Conservation (phyloP, 352 stramenopile species). For the Plasmopara muralis region DNA sequence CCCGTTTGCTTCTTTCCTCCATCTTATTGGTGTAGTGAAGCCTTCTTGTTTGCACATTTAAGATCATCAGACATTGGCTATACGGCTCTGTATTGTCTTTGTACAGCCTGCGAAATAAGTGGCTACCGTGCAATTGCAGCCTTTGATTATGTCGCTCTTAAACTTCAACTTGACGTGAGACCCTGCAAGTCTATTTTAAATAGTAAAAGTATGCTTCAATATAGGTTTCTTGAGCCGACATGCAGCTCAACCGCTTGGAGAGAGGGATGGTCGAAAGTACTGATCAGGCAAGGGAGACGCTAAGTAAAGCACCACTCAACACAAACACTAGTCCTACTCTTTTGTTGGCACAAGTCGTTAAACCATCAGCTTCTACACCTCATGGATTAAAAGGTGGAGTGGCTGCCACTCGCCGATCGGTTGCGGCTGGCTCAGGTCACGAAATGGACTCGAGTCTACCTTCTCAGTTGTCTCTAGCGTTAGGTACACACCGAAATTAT, state of each 20-base stretch:
- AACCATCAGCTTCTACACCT: constrained; percentile 6
- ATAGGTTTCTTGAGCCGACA: constrained; percentile 11
- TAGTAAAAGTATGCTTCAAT: not conserved
- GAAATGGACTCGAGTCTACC: constrained; percentile 14
- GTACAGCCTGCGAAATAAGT: not conserved
- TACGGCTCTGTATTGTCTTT: constrained; percentile 11
- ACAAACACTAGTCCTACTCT: not conserved
- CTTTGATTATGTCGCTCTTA: too few species aligned
- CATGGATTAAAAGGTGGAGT: constrained; percentile 6
- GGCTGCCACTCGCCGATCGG: constrained; percentile 8
- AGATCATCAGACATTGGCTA: constrained; percentile 12
- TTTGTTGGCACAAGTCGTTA: constrained; percentile 2
- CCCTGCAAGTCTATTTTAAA: too few species aligned
- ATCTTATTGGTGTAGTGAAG: constrained; percentile 9
- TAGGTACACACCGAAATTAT: not conserved
- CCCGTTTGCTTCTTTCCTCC: constrained; percentile 9
- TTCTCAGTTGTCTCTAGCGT: constrained; percentile 7
- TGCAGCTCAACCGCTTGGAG: constrained; percentile 65
- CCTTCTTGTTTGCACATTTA: constrained; percentile 6
- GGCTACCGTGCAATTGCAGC: not conserved
- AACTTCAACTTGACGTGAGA: too few species aligned
- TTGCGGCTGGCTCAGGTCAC: constrained; percentile 11
- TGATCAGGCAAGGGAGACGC: constrained; percentile 54
- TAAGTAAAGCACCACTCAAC: constrained; percentile 46
- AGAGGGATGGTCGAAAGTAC: constrained; percentile 74